A percentile compares a stretch with the other conserved stretches of the same genome.
Evolutionary conservation across 805 yeast genomes (phyloP).

Genomic region (Starmerella stigmatis): DNA sequence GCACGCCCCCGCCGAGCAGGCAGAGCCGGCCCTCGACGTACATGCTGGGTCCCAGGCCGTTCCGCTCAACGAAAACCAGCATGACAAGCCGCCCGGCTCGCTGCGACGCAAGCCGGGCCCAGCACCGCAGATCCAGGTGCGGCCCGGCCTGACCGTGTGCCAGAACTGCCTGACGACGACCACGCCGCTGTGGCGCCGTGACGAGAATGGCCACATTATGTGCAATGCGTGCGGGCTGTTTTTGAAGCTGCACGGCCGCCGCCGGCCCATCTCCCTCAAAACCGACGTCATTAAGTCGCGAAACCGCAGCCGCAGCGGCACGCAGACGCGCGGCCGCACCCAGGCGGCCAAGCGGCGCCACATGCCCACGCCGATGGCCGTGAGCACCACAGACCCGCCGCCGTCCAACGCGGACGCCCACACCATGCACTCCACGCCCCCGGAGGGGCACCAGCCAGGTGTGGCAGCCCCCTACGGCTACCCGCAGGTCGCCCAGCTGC

Average conservation of each 20-base stretch:
- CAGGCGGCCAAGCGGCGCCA: conserved; percentile 12
- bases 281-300: conserved; percentile 90
- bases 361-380: conserved; percentile 10
- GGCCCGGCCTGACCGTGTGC: conserved; percentile 35
- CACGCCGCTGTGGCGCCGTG: conserved; percentile 92
- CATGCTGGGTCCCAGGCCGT: neutral
- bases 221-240: conserved; percentile 97
- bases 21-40: neutral
- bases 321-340: conserved; percentile 13
- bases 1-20: neutral
- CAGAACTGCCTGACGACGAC: conserved; percentile 86
- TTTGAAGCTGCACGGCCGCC: conserved; percentile 85
- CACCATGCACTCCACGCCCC: neutral
- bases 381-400: conserved; percentile 7
- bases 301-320: conserved; percentile 41
- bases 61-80: neutral
- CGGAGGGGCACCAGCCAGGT: neutral
- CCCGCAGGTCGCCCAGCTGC: conserved; percentile 4
- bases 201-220: conserved; percentile 83
- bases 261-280: conserved; percentile 79
- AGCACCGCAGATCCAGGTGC: conserved; percentile 19
- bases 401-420: neutral
- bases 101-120: conserved; percentile 17
- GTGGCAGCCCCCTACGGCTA: neutral
- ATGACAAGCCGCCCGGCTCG: conserved; percentile 5